A percentile compares a stretch with the other conserved stretches of the same genome.
phyloP scores from a whole-genome alignment of 202 grass and related monocot species.

The Carex sylvatica region DNA sequence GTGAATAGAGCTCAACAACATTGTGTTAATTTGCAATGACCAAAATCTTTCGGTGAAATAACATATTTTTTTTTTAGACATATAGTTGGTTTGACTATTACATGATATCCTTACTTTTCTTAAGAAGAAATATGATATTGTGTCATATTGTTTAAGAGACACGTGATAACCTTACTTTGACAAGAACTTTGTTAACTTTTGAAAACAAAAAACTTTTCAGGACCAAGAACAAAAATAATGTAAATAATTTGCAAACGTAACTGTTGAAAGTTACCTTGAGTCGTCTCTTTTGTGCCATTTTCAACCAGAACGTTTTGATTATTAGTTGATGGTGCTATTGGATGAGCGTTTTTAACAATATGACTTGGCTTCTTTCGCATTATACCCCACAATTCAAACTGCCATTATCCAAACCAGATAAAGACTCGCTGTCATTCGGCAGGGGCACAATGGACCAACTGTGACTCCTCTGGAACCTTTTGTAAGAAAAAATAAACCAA shows the following conservation, averaged over 20 bases:
- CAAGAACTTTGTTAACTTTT: neutral
- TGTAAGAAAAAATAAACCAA: slow-evolving; percentile 10
- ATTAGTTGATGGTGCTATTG: slow-evolving; percentile 16
- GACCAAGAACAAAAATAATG: neutral
- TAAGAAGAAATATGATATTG: too few relatives aligned
- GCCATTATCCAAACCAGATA: slow-evolving; percentile 83
- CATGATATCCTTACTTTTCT: neutral
- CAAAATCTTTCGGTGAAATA: neutral
- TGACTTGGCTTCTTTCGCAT: slow-evolving; percentile 74
- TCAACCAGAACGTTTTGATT: slow-evolving; percentile 5
- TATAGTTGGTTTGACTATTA: neutral
- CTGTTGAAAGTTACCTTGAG: slow-evolving; percentile 38
- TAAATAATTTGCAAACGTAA: neutral
- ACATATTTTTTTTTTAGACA: neutral
- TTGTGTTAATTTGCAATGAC: neutral
- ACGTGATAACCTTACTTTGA: neutral
- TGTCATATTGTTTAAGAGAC: too few relatives aligned
- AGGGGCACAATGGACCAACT: slow-evolving; percentile 73
- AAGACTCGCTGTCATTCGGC: slow-evolving; percentile 70
- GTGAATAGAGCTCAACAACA: neutral
- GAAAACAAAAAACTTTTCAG: neutral
- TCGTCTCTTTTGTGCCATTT: slow-evolving; percentile 18
- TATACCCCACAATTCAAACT: slow-evolving; percentile 72
- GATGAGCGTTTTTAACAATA: slow-evolving; percentile 80
- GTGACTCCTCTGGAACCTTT: slow-evolving; percentile 89